Evolutionary conservation across 2,329 filamentous ascomycete species (phyloP), one percentile per base, ranked within the genome.

Genomic region (Venturia nashicola): DNA sequence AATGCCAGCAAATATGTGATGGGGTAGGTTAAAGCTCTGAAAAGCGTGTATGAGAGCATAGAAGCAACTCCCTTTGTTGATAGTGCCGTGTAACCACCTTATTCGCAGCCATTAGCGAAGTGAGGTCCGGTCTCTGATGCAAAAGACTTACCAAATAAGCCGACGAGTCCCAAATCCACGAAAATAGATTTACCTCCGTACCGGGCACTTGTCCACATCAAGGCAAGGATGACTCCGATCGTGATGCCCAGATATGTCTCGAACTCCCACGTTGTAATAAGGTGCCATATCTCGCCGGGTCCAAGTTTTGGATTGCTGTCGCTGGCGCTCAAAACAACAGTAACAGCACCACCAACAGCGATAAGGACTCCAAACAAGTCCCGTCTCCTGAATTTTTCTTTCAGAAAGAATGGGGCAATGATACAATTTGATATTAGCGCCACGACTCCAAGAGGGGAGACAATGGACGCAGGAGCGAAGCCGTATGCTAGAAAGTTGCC

Each of bases 401-500:
- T 92, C 68, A 99, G 87, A 80, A 99, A 86, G 67, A 94, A 86
- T 0, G 94, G 94, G 2, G 94, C 94, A 72, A 99, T 96, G 66
- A 99, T 84, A 75, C 94, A 99, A 76, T 99, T 99, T 55, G 92
- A 96, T 57, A 99, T 87, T 67, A 99, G 80, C 2, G 94, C 94
- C 14, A 99, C 94, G n/a, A 99, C 94, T 11, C 94, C 94, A 6
- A 99, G 80, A 0, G 94, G 94, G 42, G 92, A 97, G 51, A 99
- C 94, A 70, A 99, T 97, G 16, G 94, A 97, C 8, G 94, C 94
- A 3, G 94, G 94, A 39, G 94, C 94, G 73, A 99, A 99, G 32
- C 94, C 94, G 72, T 99, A 99, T 0, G 94, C 94, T 67, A 99
- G 78, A 72, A 99, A 99, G 74, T 99, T 99, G 61, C 94, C 94